Conservation (phyloP, 1,139 yeast species). For the Sugiyamaella pinicola region DNA sequence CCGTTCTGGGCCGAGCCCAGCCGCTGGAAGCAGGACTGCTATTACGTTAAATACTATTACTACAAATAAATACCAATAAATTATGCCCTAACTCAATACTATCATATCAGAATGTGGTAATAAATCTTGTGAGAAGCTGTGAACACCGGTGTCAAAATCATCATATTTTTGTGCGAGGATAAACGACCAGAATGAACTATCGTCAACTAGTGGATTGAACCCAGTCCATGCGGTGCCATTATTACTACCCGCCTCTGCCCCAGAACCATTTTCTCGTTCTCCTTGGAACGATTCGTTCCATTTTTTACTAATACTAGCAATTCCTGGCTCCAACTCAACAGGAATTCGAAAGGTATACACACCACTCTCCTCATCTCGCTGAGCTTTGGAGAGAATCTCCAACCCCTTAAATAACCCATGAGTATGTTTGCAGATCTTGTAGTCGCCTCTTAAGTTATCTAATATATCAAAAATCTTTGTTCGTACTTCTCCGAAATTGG, state of each 20-base stretch:
- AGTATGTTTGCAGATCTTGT: slow-evolving; percentile 18
- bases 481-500: slow-evolving; percentile 14
- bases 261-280: not conserved
- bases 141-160: slow-evolving; percentile 10
- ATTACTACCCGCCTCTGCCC: too few species aligned
- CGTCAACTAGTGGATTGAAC: slow-evolving; percentile 12
- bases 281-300: slow-evolving; percentile 16
- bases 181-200: slow-evolving; percentile 13
- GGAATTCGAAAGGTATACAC: slow-evolving; percentile 11
- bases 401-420: slow-evolving; percentile 16
- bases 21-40: not conserved
- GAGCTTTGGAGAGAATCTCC: slow-evolving; percentile 16
- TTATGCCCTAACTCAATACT: slow-evolving; percentile 3
- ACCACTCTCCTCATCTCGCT: slow-evolving; percentile 16
- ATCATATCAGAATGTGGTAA: slow-evolving; percentile 9
- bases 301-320: slow-evolving; percentile 12
- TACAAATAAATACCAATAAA: slow-evolving; percentile 4
- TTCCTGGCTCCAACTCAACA: slow-evolving; percentile 16
- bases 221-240: slow-evolving; percentile 4
- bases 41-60: not conserved
- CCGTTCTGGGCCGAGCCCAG: too few species aligned
- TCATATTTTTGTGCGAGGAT: slow-evolving; percentile 8
- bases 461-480: slow-evolving; percentile 6
- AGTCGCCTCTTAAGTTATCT: slow-evolving; percentile 13
- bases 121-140: slow-evolving; percentile 8